Base-by-base conservation (phyloP, 305 asterid genomes). In the Fraxinus sp. region DNA sequence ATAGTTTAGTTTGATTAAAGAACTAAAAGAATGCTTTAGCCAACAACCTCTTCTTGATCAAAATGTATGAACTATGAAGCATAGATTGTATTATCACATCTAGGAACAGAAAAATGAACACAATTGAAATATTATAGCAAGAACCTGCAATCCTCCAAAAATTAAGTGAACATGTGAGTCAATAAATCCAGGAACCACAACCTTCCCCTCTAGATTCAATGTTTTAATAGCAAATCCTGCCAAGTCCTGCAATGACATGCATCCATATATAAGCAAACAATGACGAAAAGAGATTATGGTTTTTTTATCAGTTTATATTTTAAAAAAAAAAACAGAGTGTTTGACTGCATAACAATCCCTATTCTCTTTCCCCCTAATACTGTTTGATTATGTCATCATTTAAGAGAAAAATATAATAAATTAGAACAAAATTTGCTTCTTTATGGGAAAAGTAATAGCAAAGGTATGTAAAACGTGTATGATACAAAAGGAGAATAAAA, bases 161-260 rank as follows among this genome's bases (percentile, higher is more conserved):
- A 96, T 81, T 43, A 94, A 87, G 92, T 96, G 99, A 81, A 96
- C 93, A 80, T 96, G 99, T 43, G 99, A 96, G 89, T 96, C 99
- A 37, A 96, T 93, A 90, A 96, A 91, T 86, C 99, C 99, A 83
- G 99, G 98, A 88, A 96, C 93, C 81, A 91, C 94, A 81, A 91
- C 76, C 85, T 92, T 94, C 79, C 94, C 91, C 7, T 89, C 87
- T 37, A 94, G 84, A 89, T 96, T 89, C 85, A 94, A 77, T 73
- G 81, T 86, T 70, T 81, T 80, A 66, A 97, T 92, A 82, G 77
- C 81, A 32, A 82, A 62, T 81, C 95, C 92, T 33, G 86, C 83
- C 88, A 92, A 86, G 62, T 87, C 91, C 99, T 96, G 95, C 89
- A 88, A 59, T 79, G 77, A 84, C 75, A 82, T 84, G 18, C 76